Evolutionary conservation across 768 basidiomycete genomes (phyloP).

Genomic region (Lenzites betulinus): DNA sequence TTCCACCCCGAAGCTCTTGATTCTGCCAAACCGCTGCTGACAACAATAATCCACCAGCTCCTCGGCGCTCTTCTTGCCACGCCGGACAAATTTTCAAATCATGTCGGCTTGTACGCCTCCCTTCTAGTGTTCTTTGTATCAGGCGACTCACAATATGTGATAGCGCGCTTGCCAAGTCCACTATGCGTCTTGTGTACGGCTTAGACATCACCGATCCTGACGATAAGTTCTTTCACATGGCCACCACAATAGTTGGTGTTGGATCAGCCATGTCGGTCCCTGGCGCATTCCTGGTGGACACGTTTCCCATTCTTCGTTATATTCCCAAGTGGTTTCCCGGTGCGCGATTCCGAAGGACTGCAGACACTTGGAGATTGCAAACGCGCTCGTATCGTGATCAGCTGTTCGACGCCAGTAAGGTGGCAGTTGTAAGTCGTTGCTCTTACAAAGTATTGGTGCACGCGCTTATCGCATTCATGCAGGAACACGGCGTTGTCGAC

Average conservation of each 20-base stretch:
- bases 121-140: background rate
- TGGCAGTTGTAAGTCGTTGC: constrained; percentile 46
- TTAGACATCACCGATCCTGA: constrained; percentile 46
- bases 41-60: background rate
- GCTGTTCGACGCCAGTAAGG: constrained; percentile 61
- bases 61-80: background rate
- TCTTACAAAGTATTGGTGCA: background rate
- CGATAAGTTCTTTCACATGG: constrained; percentile 17
- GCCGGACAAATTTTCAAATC: constrained; percentile 2
- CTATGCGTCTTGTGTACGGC: constrained; percentile 44
- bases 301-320: constrained; percentile 45
- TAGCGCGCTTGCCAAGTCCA: constrained; percentile 50
- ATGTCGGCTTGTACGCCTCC: constrained; percentile 2
- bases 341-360: constrained; percentile 53
- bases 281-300: constrained; percentile 11
- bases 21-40: background rate
- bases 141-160: too few species aligned
- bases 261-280: constrained; percentile 13
- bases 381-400: constrained; percentile 64
- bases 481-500: background rate
- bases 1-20: constrained; percentile 24
- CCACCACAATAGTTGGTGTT: constrained; percentile 2
- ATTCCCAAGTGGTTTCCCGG: constrained; percentile 72
- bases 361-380: constrained; percentile 59
- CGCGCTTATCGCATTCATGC: background rate